Conservation (phyloP, 495 filamentous ascomycete species). For the Aspergillus bertholletiae region DNA sequence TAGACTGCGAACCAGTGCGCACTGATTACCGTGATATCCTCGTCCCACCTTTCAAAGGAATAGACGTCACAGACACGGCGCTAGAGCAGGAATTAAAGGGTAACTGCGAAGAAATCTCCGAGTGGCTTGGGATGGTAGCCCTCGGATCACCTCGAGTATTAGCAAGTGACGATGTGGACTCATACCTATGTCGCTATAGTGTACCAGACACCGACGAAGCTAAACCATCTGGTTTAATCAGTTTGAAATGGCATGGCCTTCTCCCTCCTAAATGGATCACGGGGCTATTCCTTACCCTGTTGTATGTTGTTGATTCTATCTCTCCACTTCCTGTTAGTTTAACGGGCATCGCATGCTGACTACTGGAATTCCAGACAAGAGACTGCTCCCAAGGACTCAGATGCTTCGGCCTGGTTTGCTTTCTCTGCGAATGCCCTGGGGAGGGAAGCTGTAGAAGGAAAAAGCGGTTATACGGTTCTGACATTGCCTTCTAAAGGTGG, state of each 20-base stretch:
- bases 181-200: slow-evolving; percentile 79
- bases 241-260: slow-evolving; percentile 46
- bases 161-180: slow-evolving; percentile 66
- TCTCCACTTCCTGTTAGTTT: neutral
- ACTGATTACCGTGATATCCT: slow-evolving; percentile 31
- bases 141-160: slow-evolving; percentile 70
- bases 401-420: slow-evolving; percentile 32
- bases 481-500: slow-evolving; percentile 13
- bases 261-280: slow-evolving; percentile 41
- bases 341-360: neutral
- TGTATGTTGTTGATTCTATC: slow-evolving; percentile 26
- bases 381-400: slow-evolving; percentile 7
- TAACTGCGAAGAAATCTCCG: slow-evolving; percentile 62
- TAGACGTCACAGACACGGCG: slow-evolving; percentile 33
- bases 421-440: slow-evolving; percentile 34
- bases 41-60: slow-evolving; percentile 48
- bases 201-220: slow-evolving; percentile 46
- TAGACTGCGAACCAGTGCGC: slow-evolving; percentile 26
- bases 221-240: slow-evolving; percentile 26
- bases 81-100: slow-evolving; percentile 51
- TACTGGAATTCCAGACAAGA: slow-evolving; percentile 10
- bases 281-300: slow-evolving; percentile 32
- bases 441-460: slow-evolving; percentile 37
- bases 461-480: slow-evolving; percentile 45
- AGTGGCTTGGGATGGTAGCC: slow-evolving; percentile 78